A percentile compares a stretch with the other conserved stretches of the same genome.
phyloP scores from a whole-genome alignment of 2,329 filamentous ascomycete genomes.

The Chaetomium strumarium region DNA sequence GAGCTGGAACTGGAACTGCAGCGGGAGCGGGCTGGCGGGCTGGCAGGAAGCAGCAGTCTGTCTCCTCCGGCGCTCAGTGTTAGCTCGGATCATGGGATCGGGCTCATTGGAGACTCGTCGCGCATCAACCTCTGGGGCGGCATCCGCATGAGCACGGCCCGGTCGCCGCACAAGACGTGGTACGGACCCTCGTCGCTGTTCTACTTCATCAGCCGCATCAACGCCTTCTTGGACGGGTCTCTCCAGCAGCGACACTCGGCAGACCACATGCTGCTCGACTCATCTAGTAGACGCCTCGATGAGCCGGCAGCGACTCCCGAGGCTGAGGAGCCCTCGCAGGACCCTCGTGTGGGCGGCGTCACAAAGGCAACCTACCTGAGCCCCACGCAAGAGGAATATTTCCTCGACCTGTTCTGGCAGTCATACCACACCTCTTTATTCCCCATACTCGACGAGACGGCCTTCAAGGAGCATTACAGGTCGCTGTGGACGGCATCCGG shows the following conservation, averaged over 20 bases:
- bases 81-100: not conserved
- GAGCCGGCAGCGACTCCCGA: not conserved
- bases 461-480: constrained; percentile 35
- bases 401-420: constrained; percentile 37
- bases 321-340: not conserved
- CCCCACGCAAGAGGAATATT: constrained; percentile 36
- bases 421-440: constrained; percentile 30
- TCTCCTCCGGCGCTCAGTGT: not conserved
- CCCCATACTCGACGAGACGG: constrained; percentile 35
- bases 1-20: not conserved
- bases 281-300: not conserved
- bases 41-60: not conserved
- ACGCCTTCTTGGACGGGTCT: constrained; percentile 30
- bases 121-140: not conserved
- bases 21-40: not conserved
- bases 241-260: constrained; percentile 17
- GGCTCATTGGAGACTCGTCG: too few species aligned
- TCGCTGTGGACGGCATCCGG: constrained; percentile 33
- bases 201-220: constrained; percentile 41
- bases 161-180: constrained; percentile 33
- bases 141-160: constrained; percentile 32
- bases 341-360: too few species aligned
- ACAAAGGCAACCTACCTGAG: constrained; percentile 26
- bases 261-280: constrained; percentile 7
- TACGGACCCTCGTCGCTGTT: constrained; percentile 41